Evolutionary conservation across 192 early-diverging fungal genomes (phyloP), one percentile per base, ranked within the genome.

Genomic region (Gamsiella multidivaricata): DNA sequence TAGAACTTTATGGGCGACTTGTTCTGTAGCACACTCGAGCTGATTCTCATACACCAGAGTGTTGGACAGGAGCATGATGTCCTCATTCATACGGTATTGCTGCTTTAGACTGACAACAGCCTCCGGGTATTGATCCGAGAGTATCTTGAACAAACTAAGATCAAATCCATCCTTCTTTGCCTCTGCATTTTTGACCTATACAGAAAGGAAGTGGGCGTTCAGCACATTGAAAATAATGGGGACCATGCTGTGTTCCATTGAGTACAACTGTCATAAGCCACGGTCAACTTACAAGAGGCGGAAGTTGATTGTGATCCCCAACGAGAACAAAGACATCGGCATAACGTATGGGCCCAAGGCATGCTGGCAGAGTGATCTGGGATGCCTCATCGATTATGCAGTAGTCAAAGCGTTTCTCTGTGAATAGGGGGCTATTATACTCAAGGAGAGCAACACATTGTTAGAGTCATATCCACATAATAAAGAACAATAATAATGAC

Each of bases 381-480:
- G 96, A 95, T 10, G 96, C 95, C 62, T 98, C 97, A 79, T 98
- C 97, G 6, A 98, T 89, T 53, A 98, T 96, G 69, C 95, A 97
- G 75, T 94, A 97, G 79, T 98, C 97, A 79, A 98, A 98, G 47
- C 81, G 67, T 42, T 91, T 86, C 58, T 85, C 86, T 4, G 85
- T 69, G 65, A 97, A 95, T 7, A 97, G 56, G 9, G 89, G 70
- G 60, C 91, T 93, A 61, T 37, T 11, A 5, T 59, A 36, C 3
- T 26, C 5, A 10, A 54, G n/a, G n/a, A n/a, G n/a, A n/a, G n/a
- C n/a, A 54, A 25, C 9, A 51, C 17, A 0, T 10, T 25, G 26
- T 29, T 39, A 20, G 15, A 22, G 36, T 39, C 33, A 46, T 14
- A 29, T 28, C n/a, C 26, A 22, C 9, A 31, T 26, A 32, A 43